Conservation (phyloP, 768 basidiomycete species). For the Tricholoma flavovirens region DNA sequence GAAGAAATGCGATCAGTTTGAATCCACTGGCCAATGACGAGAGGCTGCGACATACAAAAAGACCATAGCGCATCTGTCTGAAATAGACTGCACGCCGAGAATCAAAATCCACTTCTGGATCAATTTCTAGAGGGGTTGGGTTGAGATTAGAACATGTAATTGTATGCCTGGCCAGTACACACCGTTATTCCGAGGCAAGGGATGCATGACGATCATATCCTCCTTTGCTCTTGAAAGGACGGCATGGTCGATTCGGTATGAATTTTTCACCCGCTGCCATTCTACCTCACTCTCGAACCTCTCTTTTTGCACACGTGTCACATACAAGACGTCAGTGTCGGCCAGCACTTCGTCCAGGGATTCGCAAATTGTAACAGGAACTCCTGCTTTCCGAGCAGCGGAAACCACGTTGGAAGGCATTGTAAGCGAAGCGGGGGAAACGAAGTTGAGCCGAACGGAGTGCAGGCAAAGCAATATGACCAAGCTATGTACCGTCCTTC, state of each 20-base stretch:
- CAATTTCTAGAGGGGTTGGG: slow-evolving; percentile 74
- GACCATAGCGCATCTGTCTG: slow-evolving; percentile 97
- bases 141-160: slow-evolving; percentile 5
- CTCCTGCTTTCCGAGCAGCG: slow-evolving; percentile 78
- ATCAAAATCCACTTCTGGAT: slow-evolving; percentile 97
- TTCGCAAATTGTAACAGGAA: slow-evolving; percentile 74
- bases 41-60: slow-evolving; percentile 62
- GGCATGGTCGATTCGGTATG: slow-evolving; percentile 91
- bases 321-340: slow-evolving; percentile 95
- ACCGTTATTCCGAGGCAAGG: slow-evolving; percentile 89
- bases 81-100: slow-evolving; percentile 92
- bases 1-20: background rate
- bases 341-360: slow-evolving; percentile 87
- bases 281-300: slow-evolving; percentile 76
- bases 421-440: slow-evolving; percentile 76
- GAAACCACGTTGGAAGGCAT: slow-evolving; percentile 87
- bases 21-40: background rate
- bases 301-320: slow-evolving; percentile 95
- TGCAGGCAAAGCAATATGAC: slow-evolving; percentile 90
- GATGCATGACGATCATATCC: slow-evolving; percentile 99
- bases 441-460: slow-evolving; percentile 92
- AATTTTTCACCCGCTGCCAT: slow-evolving; percentile 88
- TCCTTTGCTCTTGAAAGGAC: slow-evolving; percentile 90
- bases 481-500: slow-evolving; percentile 93
- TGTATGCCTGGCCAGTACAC: slow-evolving; percentile 14